A percentile compares a stretch with the other conserved stretches of the same genome.
These are phyloP conservation scores for Rugonectria rugulosa DNA, from an alignment of 2,329 filamentous ascomycete species.

Conservation along the genomic window DNA sequence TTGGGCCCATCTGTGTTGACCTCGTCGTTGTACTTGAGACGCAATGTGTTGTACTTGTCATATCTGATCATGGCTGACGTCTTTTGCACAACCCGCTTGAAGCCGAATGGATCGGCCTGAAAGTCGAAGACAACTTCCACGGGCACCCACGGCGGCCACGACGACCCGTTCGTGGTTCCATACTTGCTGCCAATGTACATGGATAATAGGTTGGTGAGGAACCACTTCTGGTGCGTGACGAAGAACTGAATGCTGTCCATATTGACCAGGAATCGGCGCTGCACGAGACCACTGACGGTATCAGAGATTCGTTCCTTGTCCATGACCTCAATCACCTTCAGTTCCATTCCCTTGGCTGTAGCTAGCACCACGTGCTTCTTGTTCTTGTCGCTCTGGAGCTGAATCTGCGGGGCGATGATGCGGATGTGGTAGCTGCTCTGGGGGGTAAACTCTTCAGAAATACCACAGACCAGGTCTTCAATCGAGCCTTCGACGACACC, in stretches of 20 bases:
- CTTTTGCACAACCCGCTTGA: slow-evolving; percentile 95
- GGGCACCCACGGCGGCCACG: slow-evolving; percentile 98
- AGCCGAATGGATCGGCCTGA: slow-evolving; percentile 91
- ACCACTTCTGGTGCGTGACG: slow-evolving; percentile 91
- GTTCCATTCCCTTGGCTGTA: slow-evolving; percentile 96
- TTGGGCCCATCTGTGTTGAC: slow-evolving; percentile 71
- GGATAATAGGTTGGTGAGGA: slow-evolving; percentile 82
- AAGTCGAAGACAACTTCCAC: slow-evolving; percentile 99
- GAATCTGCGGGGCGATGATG: slow-evolving; percentile 95
- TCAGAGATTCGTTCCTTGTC: slow-evolving; percentile 93
- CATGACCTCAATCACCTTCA: slow-evolving; percentile 98
- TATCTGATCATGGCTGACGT: slow-evolving; percentile 94
- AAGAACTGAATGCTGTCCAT: slow-evolving; percentile 99
- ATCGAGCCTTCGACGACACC: slow-evolving; percentile 53
- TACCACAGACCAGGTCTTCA: slow-evolving; percentile 74
- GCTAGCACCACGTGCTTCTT: slow-evolving; percentile 96
- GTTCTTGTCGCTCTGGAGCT: slow-evolving; percentile 98
- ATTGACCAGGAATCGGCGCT: slow-evolving; percentile 89
- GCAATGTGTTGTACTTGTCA: slow-evolving; percentile 97
- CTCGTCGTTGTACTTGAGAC: slow-evolving; percentile 96
- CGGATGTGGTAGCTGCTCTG: slow-evolving; percentile 95
- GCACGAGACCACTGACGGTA: slow-evolving; percentile 92
- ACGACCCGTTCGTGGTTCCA: slow-evolving; percentile 81
- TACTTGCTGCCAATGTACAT: slow-evolving; percentile 96
- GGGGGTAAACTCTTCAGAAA: slow-evolving; percentile 85